Percentiles rank a stretch among this genome's conserved stretches.
These are phyloP conservation scores for Penicillium paradoxum DNA, from an alignment of 495 filamentous ascomycete genomes.

Conservation along the genomic window DNA sequence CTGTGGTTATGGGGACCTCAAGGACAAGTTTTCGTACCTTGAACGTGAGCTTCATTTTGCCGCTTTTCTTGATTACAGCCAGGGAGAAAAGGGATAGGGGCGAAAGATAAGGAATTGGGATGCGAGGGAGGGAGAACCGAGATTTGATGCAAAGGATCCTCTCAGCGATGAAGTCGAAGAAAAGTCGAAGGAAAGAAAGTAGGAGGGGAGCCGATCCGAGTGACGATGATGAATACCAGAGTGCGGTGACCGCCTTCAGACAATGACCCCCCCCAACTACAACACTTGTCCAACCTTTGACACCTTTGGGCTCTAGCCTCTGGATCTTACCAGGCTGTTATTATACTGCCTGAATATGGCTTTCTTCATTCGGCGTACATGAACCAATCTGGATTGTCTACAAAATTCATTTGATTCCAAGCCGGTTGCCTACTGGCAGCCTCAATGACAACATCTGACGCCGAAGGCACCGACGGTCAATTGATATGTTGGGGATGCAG, in stretches of 20 bases:
- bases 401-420: neutral
- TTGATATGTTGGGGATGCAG: slow-evolving; percentile 1
- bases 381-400: neutral
- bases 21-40: slow-evolving; percentile 50
- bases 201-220: slow-evolving; percentile 8
- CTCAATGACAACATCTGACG: neutral
- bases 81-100: slow-evolving; percentile 6
- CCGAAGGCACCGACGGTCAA: neutral
- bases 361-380: neutral
- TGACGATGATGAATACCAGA: slow-evolving; percentile 13
- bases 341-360: neutral
- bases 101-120: slow-evolving; percentile 14
- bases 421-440: slow-evolving; percentile 4
- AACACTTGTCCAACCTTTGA: neutral
- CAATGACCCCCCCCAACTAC: neutral
- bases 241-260: slow-evolving; percentile 8
- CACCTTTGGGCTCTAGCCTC: neutral
- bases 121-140: slow-evolving; percentile 6
- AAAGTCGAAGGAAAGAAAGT: slow-evolving; percentile 1
- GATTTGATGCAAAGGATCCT: slow-evolving; percentile 4
- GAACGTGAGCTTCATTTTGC: slow-evolving; percentile 80
- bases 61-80: slow-evolving; percentile 13
- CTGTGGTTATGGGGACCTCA: slow-evolving; percentile 16
- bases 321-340: neutral
- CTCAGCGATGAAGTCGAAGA: slow-evolving; percentile 10